Percentiles rank a stretch among this genome's conserved stretches.
Conservation (phyloP, 441 rosid species). For the Raphanus hybrid region DNA sequence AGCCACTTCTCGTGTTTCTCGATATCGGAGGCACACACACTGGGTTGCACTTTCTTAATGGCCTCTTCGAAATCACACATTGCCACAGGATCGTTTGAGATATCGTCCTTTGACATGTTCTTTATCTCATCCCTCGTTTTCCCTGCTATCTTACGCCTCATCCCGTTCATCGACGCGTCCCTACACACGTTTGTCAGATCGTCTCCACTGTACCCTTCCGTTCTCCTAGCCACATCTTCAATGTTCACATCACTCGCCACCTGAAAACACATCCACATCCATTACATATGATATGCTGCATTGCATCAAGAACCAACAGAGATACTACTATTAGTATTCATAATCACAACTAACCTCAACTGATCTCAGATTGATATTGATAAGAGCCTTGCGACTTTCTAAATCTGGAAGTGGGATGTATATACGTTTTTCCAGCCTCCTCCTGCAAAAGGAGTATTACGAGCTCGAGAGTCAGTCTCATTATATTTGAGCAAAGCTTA, state of each 20-base stretch:
- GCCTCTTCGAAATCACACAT: conserved; percentile 99
- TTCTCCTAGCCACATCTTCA: conserved; percentile 88
- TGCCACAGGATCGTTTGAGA: conserved; percentile 95
- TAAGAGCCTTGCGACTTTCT: conserved; percentile 97
- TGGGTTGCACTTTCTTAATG: conserved; percentile 83
- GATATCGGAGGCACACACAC: conserved; percentile 85
- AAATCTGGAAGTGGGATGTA: conserved; percentile 97
- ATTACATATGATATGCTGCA: conserved; percentile 1
- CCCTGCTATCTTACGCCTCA: conserved; percentile 99
- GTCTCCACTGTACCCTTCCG: conserved; percentile 98
- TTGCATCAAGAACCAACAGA: background rate
- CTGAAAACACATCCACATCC: conserved; percentile 42
- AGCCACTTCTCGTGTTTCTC: conserved; percentile 99
- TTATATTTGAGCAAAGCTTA: conserved; percentile 4
- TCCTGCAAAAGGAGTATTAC: conserved; percentile 55
- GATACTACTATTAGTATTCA: background rate
- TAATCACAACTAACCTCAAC: conserved; percentile 71
- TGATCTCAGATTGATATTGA: conserved; percentile 91
- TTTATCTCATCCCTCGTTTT: conserved; percentile 98
- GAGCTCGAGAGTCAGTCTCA: conserved; percentile 14
- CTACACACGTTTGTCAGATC: conserved; percentile 98
- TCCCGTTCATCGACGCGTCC: conserved; percentile 97
- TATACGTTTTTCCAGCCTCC: conserved; percentile 98
- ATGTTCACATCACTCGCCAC: conserved; percentile 90
- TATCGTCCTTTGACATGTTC: conserved; percentile 97